Evolutionary conservation across 2,329 filamentous ascomycete species (phyloP).

Genomic region (Aaosphaeria pasadenensis): DNA sequence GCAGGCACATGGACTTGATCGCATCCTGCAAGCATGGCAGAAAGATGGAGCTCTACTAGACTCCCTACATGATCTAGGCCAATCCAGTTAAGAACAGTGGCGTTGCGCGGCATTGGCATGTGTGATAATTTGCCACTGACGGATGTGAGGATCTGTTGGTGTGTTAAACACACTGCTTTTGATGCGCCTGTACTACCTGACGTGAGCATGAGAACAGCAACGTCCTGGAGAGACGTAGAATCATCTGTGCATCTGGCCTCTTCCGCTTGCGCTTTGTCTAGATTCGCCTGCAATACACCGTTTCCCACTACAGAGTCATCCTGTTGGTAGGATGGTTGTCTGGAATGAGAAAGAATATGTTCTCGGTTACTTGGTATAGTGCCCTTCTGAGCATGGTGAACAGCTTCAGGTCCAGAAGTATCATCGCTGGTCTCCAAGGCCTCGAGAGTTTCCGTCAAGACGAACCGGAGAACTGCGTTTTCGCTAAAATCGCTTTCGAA

Average conservation of each 20-base stretch:
- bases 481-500: too few relatives aligned
- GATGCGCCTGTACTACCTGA: constrained; percentile 52
- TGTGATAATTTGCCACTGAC: constrained; percentile 38
- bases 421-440: not conserved
- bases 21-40: constrained; percentile 41
- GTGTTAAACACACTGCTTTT: constrained; percentile 49
- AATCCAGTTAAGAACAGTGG: constrained; percentile 47
- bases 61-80: constrained; percentile 54
- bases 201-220: constrained; percentile 44
- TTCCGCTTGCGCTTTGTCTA: not conserved
- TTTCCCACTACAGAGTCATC: not conserved
- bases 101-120: constrained; percentile 1
- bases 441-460: too few relatives aligned
- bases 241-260: not conserved
- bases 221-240: not conserved
- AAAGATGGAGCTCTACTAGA: constrained; percentile 52
- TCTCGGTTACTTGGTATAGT: not conserved
- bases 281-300: not conserved
- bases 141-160: constrained; percentile 44
- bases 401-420: not conserved
- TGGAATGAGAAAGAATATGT: not conserved
- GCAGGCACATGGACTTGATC: constrained; percentile 49
- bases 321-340: not conserved
- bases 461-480: too few relatives aligned
- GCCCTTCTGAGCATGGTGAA: not conserved